Conservation (phyloP, 75 land plant genomes). For the Selaginella tamariscina region DNA sequence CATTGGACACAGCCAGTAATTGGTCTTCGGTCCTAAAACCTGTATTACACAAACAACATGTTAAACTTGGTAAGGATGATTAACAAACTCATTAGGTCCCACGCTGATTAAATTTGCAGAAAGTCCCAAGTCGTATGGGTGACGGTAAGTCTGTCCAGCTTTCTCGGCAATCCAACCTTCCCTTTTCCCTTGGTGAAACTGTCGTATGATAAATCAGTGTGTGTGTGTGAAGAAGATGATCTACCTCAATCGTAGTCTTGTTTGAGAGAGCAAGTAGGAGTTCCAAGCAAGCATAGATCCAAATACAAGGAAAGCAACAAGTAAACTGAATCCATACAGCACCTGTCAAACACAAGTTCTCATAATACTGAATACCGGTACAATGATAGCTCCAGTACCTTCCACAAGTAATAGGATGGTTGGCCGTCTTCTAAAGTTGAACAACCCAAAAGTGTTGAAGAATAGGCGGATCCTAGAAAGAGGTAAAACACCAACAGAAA, state of each 20-base stretch:
- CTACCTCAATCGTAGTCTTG: conserved; percentile 86
- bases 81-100: conserved; percentile 14
- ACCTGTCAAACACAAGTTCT: conserved; percentile 37
- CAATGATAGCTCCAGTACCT: conserved; percentile 21
- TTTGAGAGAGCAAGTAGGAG: conserved; percentile 49
- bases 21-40: conserved; percentile 67
- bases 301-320: conserved; percentile 29
- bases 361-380: no score
- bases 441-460: conserved; percentile 39
- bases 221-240: neutral
- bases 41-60: conserved; percentile 19
- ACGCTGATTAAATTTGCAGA: conserved; percentile 50
- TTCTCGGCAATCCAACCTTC: conserved; percentile 69
- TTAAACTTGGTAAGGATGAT: neutral
- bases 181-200: conserved; percentile 57
- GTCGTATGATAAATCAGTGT: conserved; percentile 8
- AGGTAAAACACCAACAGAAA: conserved; percentile 76
- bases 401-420: neutral
- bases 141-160: conserved; percentile 63
- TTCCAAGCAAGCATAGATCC: conserved; percentile 57
- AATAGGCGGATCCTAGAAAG: conserved; percentile 52
- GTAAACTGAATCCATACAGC: conserved; percentile 26
- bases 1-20: conserved; percentile 76
- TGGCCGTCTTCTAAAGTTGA: neutral
- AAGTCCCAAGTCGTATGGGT: conserved; percentile 57